Percentiles rank a stretch among this genome's conserved stretches.
phyloP scores from a whole-genome alignment of 2,329 filamentous ascomycete species.

The Nemania bipapillata region DNA sequence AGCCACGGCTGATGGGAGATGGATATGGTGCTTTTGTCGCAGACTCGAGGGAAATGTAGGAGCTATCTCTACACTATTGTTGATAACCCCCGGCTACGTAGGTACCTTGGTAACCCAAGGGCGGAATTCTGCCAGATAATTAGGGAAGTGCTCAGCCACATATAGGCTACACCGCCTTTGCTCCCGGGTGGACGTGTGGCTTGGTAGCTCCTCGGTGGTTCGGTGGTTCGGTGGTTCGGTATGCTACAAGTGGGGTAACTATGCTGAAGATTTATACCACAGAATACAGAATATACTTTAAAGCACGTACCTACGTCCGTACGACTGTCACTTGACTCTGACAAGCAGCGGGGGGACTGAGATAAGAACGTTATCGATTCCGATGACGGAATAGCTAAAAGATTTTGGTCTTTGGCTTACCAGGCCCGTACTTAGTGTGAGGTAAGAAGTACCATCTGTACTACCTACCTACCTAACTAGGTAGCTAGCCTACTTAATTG shows the following conservation, averaged over 20 bases:
- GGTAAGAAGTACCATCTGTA: background rate
- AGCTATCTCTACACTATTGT: background rate
- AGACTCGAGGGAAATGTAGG: background rate
- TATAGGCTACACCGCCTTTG: background rate
- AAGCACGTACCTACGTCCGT: background rate
- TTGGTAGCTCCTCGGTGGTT: background rate
- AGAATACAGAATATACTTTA: too few species aligned
- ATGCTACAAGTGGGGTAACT: background rate
- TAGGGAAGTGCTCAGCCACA: background rate
- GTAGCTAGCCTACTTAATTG: background rate
- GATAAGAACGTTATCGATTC: slow-evolving; percentile 22
- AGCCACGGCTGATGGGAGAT: too few species aligned
- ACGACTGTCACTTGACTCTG: slow-evolving; percentile 11
- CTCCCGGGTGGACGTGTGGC: background rate
- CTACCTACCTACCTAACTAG: background rate
- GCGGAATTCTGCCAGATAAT: background rate
- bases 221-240: background rate
- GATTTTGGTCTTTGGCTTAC: slow-evolving; percentile 24
- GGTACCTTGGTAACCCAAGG: background rate
- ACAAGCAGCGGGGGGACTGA: slow-evolving; percentile 9
- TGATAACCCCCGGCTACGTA: too few species aligned
- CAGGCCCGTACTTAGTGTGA: background rate
- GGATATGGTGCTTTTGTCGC: background rate
- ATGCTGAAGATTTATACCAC: background rate
- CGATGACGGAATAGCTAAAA: slow-evolving; percentile 27